These are phyloP conservation scores for Hanseniaspora pseudoguilliermondii DNA, from an alignment of 805 yeast genomes.

Conservation along the genomic window DNA sequence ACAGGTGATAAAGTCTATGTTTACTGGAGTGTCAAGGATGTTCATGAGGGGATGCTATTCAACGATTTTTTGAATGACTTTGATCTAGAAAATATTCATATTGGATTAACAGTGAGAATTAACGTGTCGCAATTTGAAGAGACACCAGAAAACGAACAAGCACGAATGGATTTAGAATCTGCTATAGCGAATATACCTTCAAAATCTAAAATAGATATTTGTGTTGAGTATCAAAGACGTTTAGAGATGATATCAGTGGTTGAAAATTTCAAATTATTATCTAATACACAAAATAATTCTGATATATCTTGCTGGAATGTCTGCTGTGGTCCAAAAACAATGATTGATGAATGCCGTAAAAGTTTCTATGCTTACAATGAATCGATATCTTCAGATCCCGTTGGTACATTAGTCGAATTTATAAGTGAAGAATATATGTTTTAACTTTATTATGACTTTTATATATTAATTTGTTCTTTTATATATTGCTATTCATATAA, in stretches of 20 bases:
- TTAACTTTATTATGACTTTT: background rate
- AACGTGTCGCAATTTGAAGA: background rate
- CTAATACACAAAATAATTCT: background rate
- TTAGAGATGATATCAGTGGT: background rate
- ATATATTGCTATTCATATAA: too few relatives aligned
- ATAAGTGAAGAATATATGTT: constrained; percentile 4
- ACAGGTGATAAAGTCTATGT: constrained; percentile 20
- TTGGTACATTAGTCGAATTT: background rate
- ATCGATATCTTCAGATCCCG: too few relatives aligned
- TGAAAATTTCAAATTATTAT: background rate
- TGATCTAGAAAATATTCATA: background rate
- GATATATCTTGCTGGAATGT: background rate
- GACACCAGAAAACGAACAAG: background rate
- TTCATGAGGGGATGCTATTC: constrained; percentile 38
- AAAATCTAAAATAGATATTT: background rate
- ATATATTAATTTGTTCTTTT: too few relatives aligned
- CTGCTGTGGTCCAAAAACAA: constrained; percentile 4
- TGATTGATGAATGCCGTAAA: background rate
- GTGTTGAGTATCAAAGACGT: background rate
- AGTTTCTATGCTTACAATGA: background rate
- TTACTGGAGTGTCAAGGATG: constrained; percentile 43
- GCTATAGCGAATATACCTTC: too few relatives aligned
- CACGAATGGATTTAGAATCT: background rate
- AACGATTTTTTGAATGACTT: constrained; percentile 21
- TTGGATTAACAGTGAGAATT: background rate